Evolutionary conservation across 352 stramenopile species (phyloP).

Genomic region (Globisporangium orthogonon): DNA sequence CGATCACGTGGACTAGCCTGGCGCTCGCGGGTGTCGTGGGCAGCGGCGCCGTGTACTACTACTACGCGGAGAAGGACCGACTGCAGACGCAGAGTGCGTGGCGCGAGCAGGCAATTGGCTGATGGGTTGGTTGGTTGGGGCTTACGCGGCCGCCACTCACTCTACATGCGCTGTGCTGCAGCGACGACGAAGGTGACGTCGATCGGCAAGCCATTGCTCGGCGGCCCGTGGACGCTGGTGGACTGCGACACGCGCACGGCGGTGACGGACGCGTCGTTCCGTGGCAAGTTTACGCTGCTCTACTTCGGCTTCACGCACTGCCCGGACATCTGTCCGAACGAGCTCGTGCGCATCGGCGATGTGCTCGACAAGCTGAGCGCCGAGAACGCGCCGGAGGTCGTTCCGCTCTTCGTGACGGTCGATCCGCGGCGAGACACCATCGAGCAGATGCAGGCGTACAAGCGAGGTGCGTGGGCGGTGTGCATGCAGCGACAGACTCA

Average conservation of each 20-base stretch:
- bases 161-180: conserved; percentile 7
- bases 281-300: conserved; percentile 94
- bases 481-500: neutral
- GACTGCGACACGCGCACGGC: conserved; percentile 81
- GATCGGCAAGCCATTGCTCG: conserved; percentile 88
- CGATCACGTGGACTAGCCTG: conserved; percentile 83
- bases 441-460: conserved; percentile 94
- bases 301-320: conserved; percentile 99
- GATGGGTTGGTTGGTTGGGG: neutral
- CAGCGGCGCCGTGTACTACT: conserved; percentile 80
- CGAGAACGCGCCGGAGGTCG: conserved; percentile 43
- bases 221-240: conserved; percentile 91
- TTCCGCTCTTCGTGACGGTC: conserved; percentile 97
- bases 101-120: too few relatives aligned
- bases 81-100: conserved; percentile 76
- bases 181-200: conserved; percentile 84
- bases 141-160: too few relatives aligned
- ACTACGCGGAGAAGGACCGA: conserved; percentile 86
- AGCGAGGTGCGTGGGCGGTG: conserved; percentile 49
- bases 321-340: conserved; percentile 98
- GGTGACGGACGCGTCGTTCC: conserved; percentile 89
- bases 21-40: conserved; percentile 66
- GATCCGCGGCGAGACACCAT: conserved; percentile 97
- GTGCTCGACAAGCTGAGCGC: conserved; percentile 91
- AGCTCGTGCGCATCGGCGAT: conserved; percentile 97